Percentiles rank a stretch among this genome's conserved stretches.
phyloP scores from a whole-genome alignment of 495 filamentous ascomycete genomes.

The Penicillium roqueforti region DNA sequence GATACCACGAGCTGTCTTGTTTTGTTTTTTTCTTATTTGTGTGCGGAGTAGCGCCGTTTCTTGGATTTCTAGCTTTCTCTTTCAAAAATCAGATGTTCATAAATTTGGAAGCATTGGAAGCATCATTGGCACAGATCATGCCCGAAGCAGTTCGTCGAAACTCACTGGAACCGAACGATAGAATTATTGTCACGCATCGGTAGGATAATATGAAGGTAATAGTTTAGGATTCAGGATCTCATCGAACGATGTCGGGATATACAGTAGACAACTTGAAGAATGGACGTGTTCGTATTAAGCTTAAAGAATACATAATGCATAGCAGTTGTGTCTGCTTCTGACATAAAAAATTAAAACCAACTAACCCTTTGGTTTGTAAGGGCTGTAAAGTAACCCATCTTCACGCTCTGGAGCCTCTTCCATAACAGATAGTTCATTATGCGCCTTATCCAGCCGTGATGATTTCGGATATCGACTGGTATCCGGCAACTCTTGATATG shows the following conservation, averaged over 20 bases:
- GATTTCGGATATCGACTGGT: neutral
- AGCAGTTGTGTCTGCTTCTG: neutral
- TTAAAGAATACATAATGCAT: too few relatives aligned
- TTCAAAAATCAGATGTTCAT: neutral
- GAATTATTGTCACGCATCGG: too few relatives aligned
- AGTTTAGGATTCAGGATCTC: too few relatives aligned
- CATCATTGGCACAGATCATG: too few relatives aligned
- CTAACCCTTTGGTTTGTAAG: neutral
- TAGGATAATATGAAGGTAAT: too few relatives aligned
- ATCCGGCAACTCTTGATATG: conserved; percentile 4
- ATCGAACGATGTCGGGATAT: too few relatives aligned
- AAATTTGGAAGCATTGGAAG: neutral
- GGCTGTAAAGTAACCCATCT: neutral
- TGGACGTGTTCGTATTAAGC: too few relatives aligned
- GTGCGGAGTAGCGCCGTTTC: neutral
- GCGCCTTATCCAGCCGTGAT: neutral
- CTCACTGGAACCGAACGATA: too few relatives aligned
- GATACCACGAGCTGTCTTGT: conserved; percentile 27
- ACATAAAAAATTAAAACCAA: neutral
- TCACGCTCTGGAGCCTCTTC: neutral
- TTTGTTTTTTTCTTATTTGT: neutral
- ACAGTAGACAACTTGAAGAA: too few relatives aligned
- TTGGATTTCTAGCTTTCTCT: neutral
- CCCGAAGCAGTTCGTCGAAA: too few relatives aligned
- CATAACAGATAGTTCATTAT: neutral